These are phyloP conservation scores for Camptophora hylomeconis DNA, from an alignment of 2,329 filamentous ascomycete genomes.

Conservation along the genomic window DNA sequence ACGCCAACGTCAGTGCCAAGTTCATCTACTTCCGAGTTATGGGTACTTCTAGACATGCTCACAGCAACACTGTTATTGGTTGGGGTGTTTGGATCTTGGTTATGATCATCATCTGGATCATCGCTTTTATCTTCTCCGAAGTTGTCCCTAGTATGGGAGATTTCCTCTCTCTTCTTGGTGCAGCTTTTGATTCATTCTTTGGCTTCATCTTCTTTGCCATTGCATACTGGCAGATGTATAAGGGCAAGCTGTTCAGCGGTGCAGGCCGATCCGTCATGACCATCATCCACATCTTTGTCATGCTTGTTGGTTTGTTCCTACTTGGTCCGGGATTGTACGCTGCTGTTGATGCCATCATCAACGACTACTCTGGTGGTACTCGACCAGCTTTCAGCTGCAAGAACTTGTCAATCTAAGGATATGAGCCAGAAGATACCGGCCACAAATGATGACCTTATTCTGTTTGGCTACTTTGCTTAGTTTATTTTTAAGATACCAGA, in stretches of 20 bases:
- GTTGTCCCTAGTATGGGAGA: slow-evolving; percentile 38
- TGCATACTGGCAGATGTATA: slow-evolving; percentile 35
- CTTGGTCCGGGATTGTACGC: slow-evolving; percentile 40
- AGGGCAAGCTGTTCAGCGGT: slow-evolving; percentile 26
- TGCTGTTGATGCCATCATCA: slow-evolving; percentile 39
- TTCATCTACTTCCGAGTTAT: slow-evolving; percentile 34
- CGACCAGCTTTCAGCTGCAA: slow-evolving; percentile 38
- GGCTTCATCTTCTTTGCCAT: slow-evolving; percentile 40
- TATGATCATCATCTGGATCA: slow-evolving; percentile 31
- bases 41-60: slow-evolving; percentile 31
- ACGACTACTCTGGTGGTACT: slow-evolving; percentile 32
- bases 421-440: background rate
- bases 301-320: slow-evolving; percentile 35
- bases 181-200: slow-evolving; percentile 38
- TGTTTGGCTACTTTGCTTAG: too few relatives aligned
- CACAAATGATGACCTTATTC: too few relatives aligned
- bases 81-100: slow-evolving; percentile 33
- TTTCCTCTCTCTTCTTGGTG: slow-evolving; percentile 35
- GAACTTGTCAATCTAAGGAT: slow-evolving; percentile 31
- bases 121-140: slow-evolving; percentile 36
- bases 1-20: slow-evolving; percentile 36
- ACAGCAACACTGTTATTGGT: slow-evolving; percentile 35
- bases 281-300: slow-evolving; percentile 32
- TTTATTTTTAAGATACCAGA: too few relatives aligned
- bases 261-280: slow-evolving; percentile 28